Conservation (phyloP, 176 grass and related monocot genomes). For the Alopecurus myosuroides region DNA sequence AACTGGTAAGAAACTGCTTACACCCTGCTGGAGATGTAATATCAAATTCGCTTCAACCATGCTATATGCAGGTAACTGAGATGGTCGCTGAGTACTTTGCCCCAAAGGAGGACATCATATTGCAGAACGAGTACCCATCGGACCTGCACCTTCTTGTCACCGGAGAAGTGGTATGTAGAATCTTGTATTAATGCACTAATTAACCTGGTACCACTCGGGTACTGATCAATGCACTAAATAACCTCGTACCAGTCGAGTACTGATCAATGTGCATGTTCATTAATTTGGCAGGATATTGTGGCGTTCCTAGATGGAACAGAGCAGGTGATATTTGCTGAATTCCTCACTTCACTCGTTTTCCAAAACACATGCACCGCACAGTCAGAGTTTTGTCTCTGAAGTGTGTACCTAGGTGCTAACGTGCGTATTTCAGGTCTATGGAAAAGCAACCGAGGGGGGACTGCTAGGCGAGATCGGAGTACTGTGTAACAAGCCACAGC, state of each 20-base stretch:
- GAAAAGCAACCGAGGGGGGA: slow-evolving; percentile 47
- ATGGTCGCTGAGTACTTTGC: slow-evolving; percentile 77
- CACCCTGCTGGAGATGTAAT: not conserved
- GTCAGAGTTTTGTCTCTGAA: slow-evolving; percentile 3
- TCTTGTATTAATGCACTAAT: not conserved
- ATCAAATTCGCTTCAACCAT: not conserved
- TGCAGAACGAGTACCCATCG: slow-evolving; percentile 66
- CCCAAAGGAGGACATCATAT: slow-evolving; percentile 77
- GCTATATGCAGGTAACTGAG: slow-evolving; percentile 2
- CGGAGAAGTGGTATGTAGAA: slow-evolving; percentile 60
- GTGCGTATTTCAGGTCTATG: slow-evolving; percentile 41
- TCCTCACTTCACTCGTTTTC: not conserved
- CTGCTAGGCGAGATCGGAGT: slow-evolving; percentile 74
- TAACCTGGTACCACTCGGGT: not conserved
- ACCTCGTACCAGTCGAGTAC: not conserved
- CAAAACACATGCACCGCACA: not conserved
- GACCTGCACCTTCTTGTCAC: slow-evolving; percentile 70
- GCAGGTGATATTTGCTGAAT: slow-evolving; percentile 20
- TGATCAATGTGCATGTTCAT: not conserved
- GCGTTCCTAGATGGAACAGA: slow-evolving; percentile 39
- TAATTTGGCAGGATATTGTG: slow-evolving; percentile 50
- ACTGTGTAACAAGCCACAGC: slow-evolving; percentile 53
- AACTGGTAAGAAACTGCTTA: slow-evolving; percentile 48
- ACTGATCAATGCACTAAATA: not conserved
- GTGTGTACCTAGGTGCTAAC: not conserved